phyloP scores from a whole-genome alignment of 306 rosid species.

The Quercus berberidifolia region DNA sequence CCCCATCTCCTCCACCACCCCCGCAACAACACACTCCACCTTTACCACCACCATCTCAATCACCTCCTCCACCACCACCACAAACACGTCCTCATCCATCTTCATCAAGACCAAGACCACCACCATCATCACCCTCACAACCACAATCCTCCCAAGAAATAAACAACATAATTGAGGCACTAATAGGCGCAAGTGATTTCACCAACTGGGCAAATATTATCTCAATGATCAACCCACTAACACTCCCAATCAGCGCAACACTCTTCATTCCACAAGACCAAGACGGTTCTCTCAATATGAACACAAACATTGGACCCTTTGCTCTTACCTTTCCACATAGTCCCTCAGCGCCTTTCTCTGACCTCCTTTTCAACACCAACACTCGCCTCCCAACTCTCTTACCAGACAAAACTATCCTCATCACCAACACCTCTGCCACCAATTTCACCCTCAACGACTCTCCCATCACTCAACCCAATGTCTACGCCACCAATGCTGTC shows the following conservation, averaged over 20 bases:
- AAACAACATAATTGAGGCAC: conserved; percentile 61
- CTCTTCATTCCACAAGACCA: conserved; percentile 55
- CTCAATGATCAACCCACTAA: conserved; percentile 17
- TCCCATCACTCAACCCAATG: conserved; percentile 43
- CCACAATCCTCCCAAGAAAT: conserved; percentile 27
- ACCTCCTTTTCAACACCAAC: conserved; percentile 44
- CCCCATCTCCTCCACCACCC: not conserved
- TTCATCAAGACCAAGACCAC: too few relatives aligned
- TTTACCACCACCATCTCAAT: not conserved
- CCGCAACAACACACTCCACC: not conserved
- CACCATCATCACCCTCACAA: not conserved
- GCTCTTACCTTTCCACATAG: conserved; percentile 51
- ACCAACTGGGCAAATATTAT: conserved; percentile 42
- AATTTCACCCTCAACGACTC: conserved; percentile 54
- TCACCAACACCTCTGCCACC: conserved; percentile 40
- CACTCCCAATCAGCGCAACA: conserved; percentile 47
- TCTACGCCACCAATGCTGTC: conserved; percentile 37
- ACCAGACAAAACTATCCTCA: conserved; percentile 38
- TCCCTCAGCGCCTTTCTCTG: conserved; percentile 67
- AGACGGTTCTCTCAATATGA: not conserved
- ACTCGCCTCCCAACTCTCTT: conserved; percentile 73
- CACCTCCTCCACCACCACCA: not conserved
- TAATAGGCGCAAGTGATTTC: conserved; percentile 62
- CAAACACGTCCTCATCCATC: not conserved
- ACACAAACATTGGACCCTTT: conserved; percentile 32